These are phyloP conservation scores for Clarireedia hainanense DNA, from an alignment of 2,329 filamentous ascomycete genomes.

Conservation along the genomic window DNA sequence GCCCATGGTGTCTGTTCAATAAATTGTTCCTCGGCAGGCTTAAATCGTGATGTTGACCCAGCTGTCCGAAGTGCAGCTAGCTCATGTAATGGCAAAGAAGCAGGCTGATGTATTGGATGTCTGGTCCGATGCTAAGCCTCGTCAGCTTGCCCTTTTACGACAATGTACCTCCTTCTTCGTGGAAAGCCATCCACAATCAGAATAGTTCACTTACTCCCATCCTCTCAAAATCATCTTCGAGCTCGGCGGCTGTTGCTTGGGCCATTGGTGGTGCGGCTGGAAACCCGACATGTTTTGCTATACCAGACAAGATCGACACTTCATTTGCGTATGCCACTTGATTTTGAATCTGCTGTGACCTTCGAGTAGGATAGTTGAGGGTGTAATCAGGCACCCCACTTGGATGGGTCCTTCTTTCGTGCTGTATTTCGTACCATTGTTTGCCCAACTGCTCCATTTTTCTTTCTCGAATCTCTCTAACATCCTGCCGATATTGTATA, in stretches of 20 bases:
- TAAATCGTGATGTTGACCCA: conserved; percentile 30
- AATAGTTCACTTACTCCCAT: conserved; percentile 64
- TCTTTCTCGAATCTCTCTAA: conserved; percentile 74
- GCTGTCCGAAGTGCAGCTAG: conserved; percentile 27
- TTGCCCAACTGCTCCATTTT: conserved; percentile 75
- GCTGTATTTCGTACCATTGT: conserved; percentile 88
- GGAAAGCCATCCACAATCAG: background rate
- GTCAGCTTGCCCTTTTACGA: conserved; percentile 13
- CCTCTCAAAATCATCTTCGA: conserved; percentile 80
- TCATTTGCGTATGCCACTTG: conserved; percentile 92
- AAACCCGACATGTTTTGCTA: conserved; percentile 94
- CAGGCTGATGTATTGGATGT: conserved; percentile 19
- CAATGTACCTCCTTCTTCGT: background rate
- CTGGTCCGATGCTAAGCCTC: conserved; percentile 20
- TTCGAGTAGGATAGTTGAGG: conserved; percentile 70
- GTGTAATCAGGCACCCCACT: conserved; percentile 76
- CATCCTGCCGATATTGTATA: conserved; percentile 81
- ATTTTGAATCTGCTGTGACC: conserved; percentile 70
- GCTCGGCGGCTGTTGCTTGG: conserved; percentile 61
- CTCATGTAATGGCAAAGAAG: conserved; percentile 26
- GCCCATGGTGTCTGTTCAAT: conserved; percentile 88
- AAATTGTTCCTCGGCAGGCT: conserved; percentile 75
- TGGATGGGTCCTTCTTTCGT: conserved; percentile 71
- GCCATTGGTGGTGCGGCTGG: conserved; percentile 84
- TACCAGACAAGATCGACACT: conserved; percentile 80